These are phyloP conservation scores for Lophiotrema nucula DNA, from an alignment of 495 filamentous ascomycete genomes.

Conservation along the genomic window DNA sequence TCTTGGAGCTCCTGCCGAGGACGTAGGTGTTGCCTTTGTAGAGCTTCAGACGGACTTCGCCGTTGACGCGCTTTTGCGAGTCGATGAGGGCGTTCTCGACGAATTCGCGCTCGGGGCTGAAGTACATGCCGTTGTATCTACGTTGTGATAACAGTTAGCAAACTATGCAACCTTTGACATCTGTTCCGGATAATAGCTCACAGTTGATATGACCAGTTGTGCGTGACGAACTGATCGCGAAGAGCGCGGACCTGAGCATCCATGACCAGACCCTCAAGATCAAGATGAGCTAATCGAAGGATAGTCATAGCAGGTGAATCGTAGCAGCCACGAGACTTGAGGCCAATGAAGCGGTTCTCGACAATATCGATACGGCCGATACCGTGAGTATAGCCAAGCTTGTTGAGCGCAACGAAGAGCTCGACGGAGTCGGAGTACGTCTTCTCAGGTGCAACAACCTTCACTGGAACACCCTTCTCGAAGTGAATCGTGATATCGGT, in stretches of 20 bases:
- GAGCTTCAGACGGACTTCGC: slow-evolving; percentile 61
- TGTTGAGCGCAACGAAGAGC: slow-evolving; percentile 76
- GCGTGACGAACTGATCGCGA: slow-evolving; percentile 73
- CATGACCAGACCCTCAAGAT: slow-evolving; percentile 80
- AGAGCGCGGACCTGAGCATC: slow-evolving; percentile 81
- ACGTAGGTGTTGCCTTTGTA: slow-evolving; percentile 79
- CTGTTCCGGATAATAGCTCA: too few species aligned
- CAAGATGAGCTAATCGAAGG: slow-evolving; percentile 73
- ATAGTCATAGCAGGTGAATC: slow-evolving; percentile 74
- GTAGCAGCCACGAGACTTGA: slow-evolving; percentile 91
- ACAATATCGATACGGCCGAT: slow-evolving; percentile 91
- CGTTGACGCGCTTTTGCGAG: slow-evolving; percentile 63
- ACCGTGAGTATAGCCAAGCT: slow-evolving; percentile 72
- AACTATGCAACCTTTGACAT: too few species aligned
- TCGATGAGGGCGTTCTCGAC: slow-evolving; percentile 70
- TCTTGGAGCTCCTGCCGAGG: slow-evolving; percentile 70
- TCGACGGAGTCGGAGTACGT: slow-evolving; percentile 71
- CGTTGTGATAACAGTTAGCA: neutral
- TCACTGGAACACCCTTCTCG: slow-evolving; percentile 79
- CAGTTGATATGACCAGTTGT: slow-evolving; percentile 69
- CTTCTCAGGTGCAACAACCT: slow-evolving; percentile 64
- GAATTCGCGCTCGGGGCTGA: slow-evolving; percentile 77
- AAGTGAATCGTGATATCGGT: slow-evolving; percentile 76
- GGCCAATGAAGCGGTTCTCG: slow-evolving; percentile 81
- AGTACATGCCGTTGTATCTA: slow-evolving; percentile 81